Evolutionary conservation across 2,329 filamentous ascomycete genomes (phyloP), one percentile per base, ranked within the genome.

Genomic region (Catunica adiposa): DNA sequence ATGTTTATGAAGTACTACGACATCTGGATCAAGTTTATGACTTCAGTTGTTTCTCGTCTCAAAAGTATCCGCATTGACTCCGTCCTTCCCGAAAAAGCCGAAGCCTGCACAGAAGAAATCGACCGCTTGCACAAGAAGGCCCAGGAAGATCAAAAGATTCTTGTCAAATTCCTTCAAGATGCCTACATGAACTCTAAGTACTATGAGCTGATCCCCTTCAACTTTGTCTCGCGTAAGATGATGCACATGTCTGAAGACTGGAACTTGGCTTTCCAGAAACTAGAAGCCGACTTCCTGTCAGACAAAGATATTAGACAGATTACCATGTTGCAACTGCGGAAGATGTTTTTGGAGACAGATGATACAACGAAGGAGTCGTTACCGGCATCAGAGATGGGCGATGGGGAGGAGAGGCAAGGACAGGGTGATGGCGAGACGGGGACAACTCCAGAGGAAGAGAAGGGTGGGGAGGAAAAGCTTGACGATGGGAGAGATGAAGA

Each of bases 251-350:
- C 90, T 3, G 82, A 89, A 20, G 87, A 89, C 61, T 98, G 92
- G 92, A 94, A 98, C 64, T 81, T 84, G 23, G 81, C 81, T 0
- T 98, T 98, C 69, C 76, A 81, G 56, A 85, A 92, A 55, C 97
- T 98, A 58, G 94, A 98, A 66, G 80, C 82, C 46, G 86, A 94
- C 62, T 98, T 90, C 69, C 84, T 98, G 63, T 90, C 90, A 0
- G 94, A 98, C 67, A 97, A 94, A 64, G 92, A 98, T 69, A 94
- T 98, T 64, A 80, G 89, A 60, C 82, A 92, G 63, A 73, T 98
- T 59, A 94, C 92, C 11, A 88, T 90, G 58, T 76, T 96, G 59
- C 94, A 98, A 65, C 73, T 98, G 57, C 90, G 86, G 66, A 95
- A 94, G 66, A 86, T 98, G 66, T 98, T 98, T 65, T 80, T 90